phyloP scores from a whole-genome alignment of 192 early-diverging fungal species.

The Thamnidium elegans region DNA sequence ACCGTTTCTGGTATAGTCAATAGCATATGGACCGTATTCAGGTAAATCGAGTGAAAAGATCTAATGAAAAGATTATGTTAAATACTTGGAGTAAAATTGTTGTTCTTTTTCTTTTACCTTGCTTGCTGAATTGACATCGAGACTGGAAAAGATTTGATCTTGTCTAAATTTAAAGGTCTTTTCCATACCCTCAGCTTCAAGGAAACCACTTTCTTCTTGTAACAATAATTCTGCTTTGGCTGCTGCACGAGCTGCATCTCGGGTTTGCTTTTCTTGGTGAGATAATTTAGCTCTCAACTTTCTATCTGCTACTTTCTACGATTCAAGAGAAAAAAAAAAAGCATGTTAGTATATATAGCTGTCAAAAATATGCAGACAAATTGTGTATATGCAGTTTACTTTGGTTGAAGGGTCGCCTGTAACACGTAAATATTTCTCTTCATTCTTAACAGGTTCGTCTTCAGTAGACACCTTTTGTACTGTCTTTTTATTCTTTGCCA shows the following conservation, averaged over 20 bases:
- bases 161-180: constrained; percentile 86
- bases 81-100: no score
- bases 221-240: constrained; percentile 78
- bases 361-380: not conserved
- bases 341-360: not conserved
- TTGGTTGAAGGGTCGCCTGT: constrained; percentile 2
- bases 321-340: not conserved
- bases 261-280: constrained; percentile 55
- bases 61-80: constrained; percentile 36
- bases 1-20: constrained; percentile 91
- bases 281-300: constrained; percentile 67
- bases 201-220: constrained; percentile 70
- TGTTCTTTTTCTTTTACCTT: constrained; percentile 47
- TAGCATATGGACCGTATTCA: constrained; percentile 84
- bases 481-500: constrained; percentile 7
- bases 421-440: constrained; percentile 30
- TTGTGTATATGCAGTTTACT: constrained; percentile 7
- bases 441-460: constrained; percentile 17
- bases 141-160: constrained; percentile 54
- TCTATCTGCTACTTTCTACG: constrained; percentile 61
- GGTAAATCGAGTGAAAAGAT: constrained; percentile 75
- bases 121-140: constrained; percentile 69
- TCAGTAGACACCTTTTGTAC: not conserved
- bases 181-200: constrained; percentile 90
- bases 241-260: constrained; percentile 69